Conservation (phyloP, 2,329 filamentous ascomycete species). For the Apiospora sp. region DNA sequence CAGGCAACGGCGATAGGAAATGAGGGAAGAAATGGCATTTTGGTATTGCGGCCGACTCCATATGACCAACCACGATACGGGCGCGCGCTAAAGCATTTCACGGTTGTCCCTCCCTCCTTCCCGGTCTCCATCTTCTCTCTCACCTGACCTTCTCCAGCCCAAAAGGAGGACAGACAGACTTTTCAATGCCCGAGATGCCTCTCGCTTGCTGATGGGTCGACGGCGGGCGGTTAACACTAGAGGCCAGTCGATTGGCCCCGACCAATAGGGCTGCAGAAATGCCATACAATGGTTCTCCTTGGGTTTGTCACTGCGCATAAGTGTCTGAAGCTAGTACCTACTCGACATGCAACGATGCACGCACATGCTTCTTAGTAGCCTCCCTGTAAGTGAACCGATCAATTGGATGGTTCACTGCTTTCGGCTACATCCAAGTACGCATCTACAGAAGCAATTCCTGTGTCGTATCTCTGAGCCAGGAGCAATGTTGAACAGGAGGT, state of each 20-base stretch:
- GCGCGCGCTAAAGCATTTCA: constrained; percentile 8
- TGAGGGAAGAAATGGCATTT: not conserved
- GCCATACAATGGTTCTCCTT: not conserved
- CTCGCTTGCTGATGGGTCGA: constrained; percentile 1
- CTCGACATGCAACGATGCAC: constrained; percentile 1
- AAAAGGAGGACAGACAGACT: not conserved
- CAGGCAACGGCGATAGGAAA: not conserved
- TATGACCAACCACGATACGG: not conserved
- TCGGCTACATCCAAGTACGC: not conserved
- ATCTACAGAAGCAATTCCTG: not conserved
- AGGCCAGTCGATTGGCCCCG: not conserved
- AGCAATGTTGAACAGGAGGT: not conserved
- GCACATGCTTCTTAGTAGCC: not conserved
- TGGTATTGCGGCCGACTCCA: not conserved
- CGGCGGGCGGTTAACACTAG: constrained; percentile 6
- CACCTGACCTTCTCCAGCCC: no score
- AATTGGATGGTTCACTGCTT: not conserved
- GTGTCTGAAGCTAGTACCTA: constrained; percentile 13
- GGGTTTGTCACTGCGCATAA: constrained; percentile 21
- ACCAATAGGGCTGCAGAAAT: constrained; percentile 18
- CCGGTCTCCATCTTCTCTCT: not conserved
- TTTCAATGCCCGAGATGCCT: not conserved
- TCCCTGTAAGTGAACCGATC: not conserved
- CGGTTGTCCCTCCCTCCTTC: not conserved
- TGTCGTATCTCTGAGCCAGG: not conserved